Base-by-base conservation (phyloP, 306 rosid genomes). In the Adenanthera pavonina region DNA sequence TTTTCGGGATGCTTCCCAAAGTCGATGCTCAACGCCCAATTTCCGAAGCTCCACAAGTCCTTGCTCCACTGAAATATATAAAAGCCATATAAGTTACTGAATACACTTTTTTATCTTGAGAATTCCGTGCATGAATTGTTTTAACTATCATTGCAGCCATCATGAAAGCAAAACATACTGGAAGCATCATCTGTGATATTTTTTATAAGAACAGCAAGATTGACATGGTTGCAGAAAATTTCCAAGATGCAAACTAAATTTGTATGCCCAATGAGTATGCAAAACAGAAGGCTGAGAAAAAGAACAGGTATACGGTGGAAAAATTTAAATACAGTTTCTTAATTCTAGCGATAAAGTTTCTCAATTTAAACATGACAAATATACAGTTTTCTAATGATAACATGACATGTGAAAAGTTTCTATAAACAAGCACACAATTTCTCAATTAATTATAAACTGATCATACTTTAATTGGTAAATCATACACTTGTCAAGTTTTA, bases 1-100 rank as follows among this genome's bases (percentile, higher is more conserved):
- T 85, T 89, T 95, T 78, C 98, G 90, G 46, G 96, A 95, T 81
- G 90, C 94, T 84, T 93, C 98, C 99, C 99, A 95, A 69, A 95
- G 97, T 78, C 94, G 87, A 72, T 85, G 92, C 89, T 93, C 98
- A 72, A 95, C 86, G 70, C 98, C 99, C 85, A 92, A 69, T 71
- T 95, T 95, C 90, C 93, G 84, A 41, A 95, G 93, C 85, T 93
- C 97, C 78, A 75, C 79, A 25, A 95, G 89, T 75, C 99, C 99
- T 82, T 89, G 98, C 89, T 93, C 99, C 76, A 87, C 99, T 95
- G 95, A 80, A 86, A n/a, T n/a, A 56, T 62, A 56, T 72, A 64
- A 73, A 77, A 75, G 35, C 49, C 74, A 76, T n/a, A 16, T 30
- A n/a, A 79, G 72, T 30, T 73, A 84, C n/a, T 10, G 36, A 40